These are phyloP conservation scores for Penicillium tannophilum DNA, from an alignment of 495 filamentous ascomycete genomes.

Conservation along the genomic window DNA sequence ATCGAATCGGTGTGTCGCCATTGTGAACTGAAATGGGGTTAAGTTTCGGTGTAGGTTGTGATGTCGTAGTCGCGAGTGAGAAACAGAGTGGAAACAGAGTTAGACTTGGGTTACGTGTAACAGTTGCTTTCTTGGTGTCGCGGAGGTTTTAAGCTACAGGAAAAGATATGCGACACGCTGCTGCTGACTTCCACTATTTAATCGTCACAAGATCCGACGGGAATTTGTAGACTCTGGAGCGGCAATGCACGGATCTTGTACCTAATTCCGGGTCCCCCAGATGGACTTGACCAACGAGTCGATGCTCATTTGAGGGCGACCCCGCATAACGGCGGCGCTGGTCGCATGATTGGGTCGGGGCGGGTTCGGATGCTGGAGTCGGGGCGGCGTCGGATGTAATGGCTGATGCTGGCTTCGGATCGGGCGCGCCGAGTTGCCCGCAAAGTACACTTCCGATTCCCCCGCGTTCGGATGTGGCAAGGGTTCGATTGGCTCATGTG, in stretches of 20 bases:
- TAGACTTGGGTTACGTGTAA: background rate
- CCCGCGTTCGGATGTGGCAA: conserved; percentile 17
- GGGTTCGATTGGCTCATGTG: background rate
- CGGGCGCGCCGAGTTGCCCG: conserved; percentile 5
- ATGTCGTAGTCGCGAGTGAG: background rate
- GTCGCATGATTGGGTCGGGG: conserved; percentile 22
- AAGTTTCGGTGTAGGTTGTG: background rate
- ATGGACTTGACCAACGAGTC: conserved; percentile 23
- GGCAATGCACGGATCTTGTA: conserved; percentile 6
- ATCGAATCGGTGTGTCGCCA: conserved; percentile 50
- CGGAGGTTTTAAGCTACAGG: background rate
- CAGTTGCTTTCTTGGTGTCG: background rate
- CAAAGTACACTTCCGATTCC: conserved; percentile 22
- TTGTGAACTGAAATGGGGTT: conserved; percentile 17
- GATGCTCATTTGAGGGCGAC: conserved; percentile 29
- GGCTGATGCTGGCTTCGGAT: conserved; percentile 17
- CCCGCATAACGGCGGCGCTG: conserved; percentile 19
- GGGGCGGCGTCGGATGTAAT: conserved; percentile 15
- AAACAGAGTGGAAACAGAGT: background rate
- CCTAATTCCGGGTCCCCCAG: conserved; percentile 11
- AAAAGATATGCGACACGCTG: conserved; percentile 3
- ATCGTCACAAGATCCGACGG: conserved; percentile 7
- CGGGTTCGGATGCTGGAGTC: conserved; percentile 16
- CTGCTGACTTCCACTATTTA: conserved; percentile 4
- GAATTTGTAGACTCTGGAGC: background rate